These are phyloP conservation scores for Termitomyces heimii DNA, from an alignment of 768 basidiomycete species.

Conservation along the genomic window DNA sequence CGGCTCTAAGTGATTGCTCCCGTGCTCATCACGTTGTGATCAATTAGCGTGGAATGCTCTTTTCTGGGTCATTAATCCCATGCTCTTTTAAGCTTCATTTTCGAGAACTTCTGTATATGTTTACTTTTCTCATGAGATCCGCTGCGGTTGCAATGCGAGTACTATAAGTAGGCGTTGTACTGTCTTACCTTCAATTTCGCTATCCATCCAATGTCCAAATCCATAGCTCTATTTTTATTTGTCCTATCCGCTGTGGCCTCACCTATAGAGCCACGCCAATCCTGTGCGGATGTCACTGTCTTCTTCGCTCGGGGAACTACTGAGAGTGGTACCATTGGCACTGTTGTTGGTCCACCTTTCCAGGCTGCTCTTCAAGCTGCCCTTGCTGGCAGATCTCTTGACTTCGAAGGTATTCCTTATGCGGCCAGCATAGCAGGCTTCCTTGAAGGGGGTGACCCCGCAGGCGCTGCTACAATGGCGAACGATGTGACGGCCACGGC, in stretches of 20 bases:
- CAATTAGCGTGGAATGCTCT: background rate
- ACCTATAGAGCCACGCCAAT: conserved; percentile 15
- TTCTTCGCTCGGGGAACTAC: conserved; percentile 32
- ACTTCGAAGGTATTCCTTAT: conserved; percentile 31
- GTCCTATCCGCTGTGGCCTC: conserved; percentile 16
- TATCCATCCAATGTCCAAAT: conserved; percentile 11
- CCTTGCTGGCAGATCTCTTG: conserved; percentile 23
- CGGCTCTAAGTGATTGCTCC: too few relatives aligned
- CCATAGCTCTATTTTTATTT: conserved; percentile 11
- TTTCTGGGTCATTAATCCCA: background rate
- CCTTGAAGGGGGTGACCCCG: conserved; percentile 28
- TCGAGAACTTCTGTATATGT: background rate
- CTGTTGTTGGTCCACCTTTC: conserved; percentile 32
- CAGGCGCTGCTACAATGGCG: conserved; percentile 30
- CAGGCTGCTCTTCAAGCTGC: conserved; percentile 21
- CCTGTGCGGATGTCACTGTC: conserved; percentile 27
- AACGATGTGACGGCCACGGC: conserved; percentile 21
- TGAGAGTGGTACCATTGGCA: conserved; percentile 27
- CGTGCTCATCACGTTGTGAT: background rate
- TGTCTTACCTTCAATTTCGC: background rate
- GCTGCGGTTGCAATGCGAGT: background rate
- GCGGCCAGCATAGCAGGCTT: conserved; percentile 29
- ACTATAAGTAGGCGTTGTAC: background rate
- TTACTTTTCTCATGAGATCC: background rate
- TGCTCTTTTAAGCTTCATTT: background rate